A percentile compares a stretch with the other conserved stretches of the same genome.
Conservation (phyloP, 768 basidiomycete species). For the Tulasnella sp. region DNA sequence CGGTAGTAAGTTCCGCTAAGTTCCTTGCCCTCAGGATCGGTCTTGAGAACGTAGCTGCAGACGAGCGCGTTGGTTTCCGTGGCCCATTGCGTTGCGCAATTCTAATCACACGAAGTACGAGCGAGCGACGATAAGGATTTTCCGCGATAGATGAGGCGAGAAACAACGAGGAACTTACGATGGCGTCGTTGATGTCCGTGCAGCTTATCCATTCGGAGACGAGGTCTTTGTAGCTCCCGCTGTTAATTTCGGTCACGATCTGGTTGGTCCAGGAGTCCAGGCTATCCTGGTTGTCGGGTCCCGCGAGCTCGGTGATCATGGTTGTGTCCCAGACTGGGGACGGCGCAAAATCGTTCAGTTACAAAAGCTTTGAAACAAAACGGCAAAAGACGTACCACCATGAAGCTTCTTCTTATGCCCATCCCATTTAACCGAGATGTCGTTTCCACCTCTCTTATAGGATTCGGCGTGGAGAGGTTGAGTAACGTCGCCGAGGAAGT, state of each 20-base stretch:
- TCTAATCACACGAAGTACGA: no score
- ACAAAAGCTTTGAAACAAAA: not conserved
- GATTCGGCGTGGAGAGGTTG: conserved; percentile 20
- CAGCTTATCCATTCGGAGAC: conserved; percentile 20
- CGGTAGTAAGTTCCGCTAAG: conserved; percentile 15
- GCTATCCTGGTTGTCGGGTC: not conserved
- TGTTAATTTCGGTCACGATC: conserved; percentile 16
- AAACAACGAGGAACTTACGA: not conserved
- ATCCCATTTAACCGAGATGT: not conserved
- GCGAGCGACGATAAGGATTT: no score
- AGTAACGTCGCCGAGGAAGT: conserved; percentile 23
- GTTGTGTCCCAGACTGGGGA: conserved; percentile 27
- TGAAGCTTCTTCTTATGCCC: conserved; percentile 15
- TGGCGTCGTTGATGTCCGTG: not conserved
- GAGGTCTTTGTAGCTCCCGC: conserved; percentile 5
- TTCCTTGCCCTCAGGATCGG: conserved; percentile 18
- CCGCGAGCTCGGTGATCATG: conserved; percentile 11
- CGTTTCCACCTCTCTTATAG: not conserved
- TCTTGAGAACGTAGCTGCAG: conserved; percentile 22
- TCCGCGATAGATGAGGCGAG: no score
- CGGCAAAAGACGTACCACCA: not conserved
- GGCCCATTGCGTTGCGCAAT: conserved; percentile 27
- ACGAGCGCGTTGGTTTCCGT: conserved; percentile 23
- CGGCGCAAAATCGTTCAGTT: not conserved
- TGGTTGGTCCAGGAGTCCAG: not conserved